phyloP scores from a whole-genome alignment of 2,329 filamentous ascomycete species.

The Diaporthe sp. region DNA sequence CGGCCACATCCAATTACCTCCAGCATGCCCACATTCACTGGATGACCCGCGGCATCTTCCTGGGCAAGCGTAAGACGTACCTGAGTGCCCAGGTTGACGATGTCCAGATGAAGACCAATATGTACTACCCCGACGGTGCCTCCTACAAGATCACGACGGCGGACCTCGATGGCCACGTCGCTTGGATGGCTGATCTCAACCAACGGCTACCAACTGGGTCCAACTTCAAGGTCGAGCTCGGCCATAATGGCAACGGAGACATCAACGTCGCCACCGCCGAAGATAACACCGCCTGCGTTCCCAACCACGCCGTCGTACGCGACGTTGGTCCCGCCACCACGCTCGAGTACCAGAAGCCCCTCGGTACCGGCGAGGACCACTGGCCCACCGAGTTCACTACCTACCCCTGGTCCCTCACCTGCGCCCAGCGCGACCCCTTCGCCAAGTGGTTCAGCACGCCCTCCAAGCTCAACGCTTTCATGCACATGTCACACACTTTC shows the following conservation, averaged over 20 bases:
- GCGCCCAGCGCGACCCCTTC: slow-evolving; percentile 1
- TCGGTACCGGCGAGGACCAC: neutral
- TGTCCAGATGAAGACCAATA: neutral
- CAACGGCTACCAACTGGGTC: neutral
- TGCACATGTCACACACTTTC: slow-evolving; percentile 23
- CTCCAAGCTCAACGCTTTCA: slow-evolving; percentile 7
- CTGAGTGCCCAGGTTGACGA: slow-evolving; percentile 1
- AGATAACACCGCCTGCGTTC: neutral
- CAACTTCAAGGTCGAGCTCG: slow-evolving; percentile 16
- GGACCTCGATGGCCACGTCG: neutral
- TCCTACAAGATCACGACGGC: slow-evolving; percentile 12
- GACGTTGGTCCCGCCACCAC: neutral
- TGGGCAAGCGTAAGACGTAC: slow-evolving; percentile 15
- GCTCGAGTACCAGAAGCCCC: slow-evolving; percentile 17
- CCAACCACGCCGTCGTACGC: neutral
- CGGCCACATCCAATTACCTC: slow-evolving; percentile 12
- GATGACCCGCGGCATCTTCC: slow-evolving; percentile 13
- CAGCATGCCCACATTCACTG: slow-evolving; percentile 10
- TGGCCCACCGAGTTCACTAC: neutral
- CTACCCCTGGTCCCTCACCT: neutral
- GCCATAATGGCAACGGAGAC: slow-evolving; percentile 7
- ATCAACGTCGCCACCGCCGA: neutral
- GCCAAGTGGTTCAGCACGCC: slow-evolving; percentile 8
- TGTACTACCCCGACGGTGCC: neutral
- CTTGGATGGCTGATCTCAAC: slow-evolving; percentile 12